These are phyloP conservation scores for Xylaria nigripes DNA, from an alignment of 495 filamentous ascomycete genomes.

Conservation along the genomic window DNA sequence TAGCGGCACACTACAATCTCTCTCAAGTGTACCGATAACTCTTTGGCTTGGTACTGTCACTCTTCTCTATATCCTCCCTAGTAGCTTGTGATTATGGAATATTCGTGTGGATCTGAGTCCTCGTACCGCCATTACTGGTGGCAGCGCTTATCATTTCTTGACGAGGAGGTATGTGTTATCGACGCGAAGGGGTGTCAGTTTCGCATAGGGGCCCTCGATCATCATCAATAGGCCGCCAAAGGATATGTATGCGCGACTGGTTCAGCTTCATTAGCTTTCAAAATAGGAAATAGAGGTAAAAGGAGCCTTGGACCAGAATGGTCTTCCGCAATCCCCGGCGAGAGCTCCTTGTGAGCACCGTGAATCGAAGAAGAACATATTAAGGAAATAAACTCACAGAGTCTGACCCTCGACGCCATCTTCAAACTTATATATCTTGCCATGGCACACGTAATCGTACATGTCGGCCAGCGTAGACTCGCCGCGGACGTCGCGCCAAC, in stretches of 20 bases:
- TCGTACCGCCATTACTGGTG: slow-evolving; percentile 1
- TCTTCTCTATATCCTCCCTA: slow-evolving; percentile 8
- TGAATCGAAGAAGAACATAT: neutral
- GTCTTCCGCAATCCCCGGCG: neutral
- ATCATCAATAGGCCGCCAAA: slow-evolving; percentile 87
- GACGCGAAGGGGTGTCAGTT: slow-evolving; percentile 78
- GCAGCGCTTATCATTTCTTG: slow-evolving; percentile 61
- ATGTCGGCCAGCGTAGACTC: slow-evolving; percentile 79
- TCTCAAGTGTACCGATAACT: neutral
- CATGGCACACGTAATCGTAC: slow-evolving; percentile 95
- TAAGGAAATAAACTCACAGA: slow-evolving; percentile 55
- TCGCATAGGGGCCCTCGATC: slow-evolving; percentile 91
- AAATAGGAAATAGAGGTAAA: neutral
- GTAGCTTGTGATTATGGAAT: neutral
- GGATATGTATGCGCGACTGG: slow-evolving; percentile 81
- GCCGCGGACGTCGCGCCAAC: slow-evolving; percentile 71
- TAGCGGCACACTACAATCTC: neutral
- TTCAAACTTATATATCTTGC: slow-evolving; percentile 96
- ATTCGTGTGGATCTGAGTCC: neutral
- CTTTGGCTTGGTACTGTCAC: neutral
- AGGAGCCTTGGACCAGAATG: neutral
- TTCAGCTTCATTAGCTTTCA: slow-evolving; percentile 15
- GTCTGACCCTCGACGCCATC: slow-evolving; percentile 69
- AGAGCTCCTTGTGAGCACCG: neutral
- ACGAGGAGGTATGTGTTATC: slow-evolving; percentile 89